Evolutionary conservation across 2,329 filamentous ascomycete species (phyloP).

Genomic region (Penicillium sp.): DNA sequence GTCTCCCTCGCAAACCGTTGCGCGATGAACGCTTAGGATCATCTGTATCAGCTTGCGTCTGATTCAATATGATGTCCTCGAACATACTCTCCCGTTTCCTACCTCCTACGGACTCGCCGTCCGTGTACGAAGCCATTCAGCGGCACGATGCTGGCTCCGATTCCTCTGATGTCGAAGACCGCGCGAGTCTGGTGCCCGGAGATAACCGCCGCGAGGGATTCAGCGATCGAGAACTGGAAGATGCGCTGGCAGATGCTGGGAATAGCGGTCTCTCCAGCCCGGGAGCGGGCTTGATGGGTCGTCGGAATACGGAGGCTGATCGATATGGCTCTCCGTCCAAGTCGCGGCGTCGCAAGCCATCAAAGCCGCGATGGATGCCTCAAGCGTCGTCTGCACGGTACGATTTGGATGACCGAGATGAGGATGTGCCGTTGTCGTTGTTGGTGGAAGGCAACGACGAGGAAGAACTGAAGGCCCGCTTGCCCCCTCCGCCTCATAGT

Average conservation of each 20-base stretch:
- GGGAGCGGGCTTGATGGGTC: constrained; percentile 41
- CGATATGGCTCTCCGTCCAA: constrained; percentile 17
- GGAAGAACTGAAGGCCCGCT: constrained; percentile 39
- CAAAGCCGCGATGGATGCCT: constrained; percentile 33
- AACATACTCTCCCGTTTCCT: constrained; percentile 46
- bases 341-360: constrained; percentile 27
- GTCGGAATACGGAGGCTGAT: constrained; percentile 25
- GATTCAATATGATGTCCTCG: constrained; percentile 41
- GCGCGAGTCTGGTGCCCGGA: constrained; percentile 49
- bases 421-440: constrained; percentile 63
- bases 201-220: constrained; percentile 51
- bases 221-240: constrained; percentile 57
- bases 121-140: constrained; percentile 49
- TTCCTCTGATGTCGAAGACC: constrained; percentile 46
- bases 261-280: constrained; percentile 49
- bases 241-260: constrained; percentile 53
- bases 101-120: constrained; percentile 50
- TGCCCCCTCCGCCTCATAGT: constrained; percentile 33
- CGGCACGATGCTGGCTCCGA: constrained; percentile 48
- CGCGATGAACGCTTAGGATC: constrained; percentile 14
- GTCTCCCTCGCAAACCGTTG: constrained; percentile 1
- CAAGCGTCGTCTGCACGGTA: constrained; percentile 30
- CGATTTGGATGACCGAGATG: constrained; percentile 55
- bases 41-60: constrained; percentile 3
- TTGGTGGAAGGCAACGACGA: constrained; percentile 55